Base-by-base conservation (phyloP, 2,329 filamentous ascomycete genomes). In the Stagonosporopsis chrysanthemi region DNA sequence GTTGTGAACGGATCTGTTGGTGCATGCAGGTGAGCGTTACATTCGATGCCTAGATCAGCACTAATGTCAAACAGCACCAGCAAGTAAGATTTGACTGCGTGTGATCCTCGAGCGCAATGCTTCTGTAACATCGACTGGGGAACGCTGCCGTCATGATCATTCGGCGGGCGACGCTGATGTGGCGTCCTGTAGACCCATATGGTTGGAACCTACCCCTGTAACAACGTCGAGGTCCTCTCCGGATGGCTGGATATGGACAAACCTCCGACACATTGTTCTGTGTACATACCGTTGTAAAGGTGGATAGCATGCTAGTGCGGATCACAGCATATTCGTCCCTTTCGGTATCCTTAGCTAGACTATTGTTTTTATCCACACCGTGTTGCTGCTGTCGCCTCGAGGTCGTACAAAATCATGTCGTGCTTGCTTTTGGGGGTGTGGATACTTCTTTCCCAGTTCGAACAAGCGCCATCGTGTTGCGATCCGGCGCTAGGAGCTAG, bases 231-330 rank as follows among this genome's bases (percentile, higher is more conserved):
- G 31, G 19, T 43, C 23, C 35, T 43, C 44, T 42, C 46, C 15
- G 24, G 35, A 42, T 22, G 17, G 35, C 61, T 69, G 31, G 67
- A 59, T 54, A 31, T 42, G n/a, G 33, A 31, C 43, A 67, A 26
- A 40, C 23, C 24, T 44, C 54, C 43, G 54, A 47, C 17, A 28
- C 11, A 33, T 23, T 12, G 24, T 44, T 47, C 36, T 5, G 4
- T 52, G 49, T 57, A 57, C 48, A 57, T 52, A 57, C 26, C 46
- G 39, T 15, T n/a, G 12, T 24, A 6, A 28, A 40, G 19, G 26
- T 15, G 24, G 23, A 19, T 31, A 42, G 47, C 31, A 38, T 44
- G 39, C 11, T 9, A 14, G 42, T 36, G 7, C 15, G 19, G 38
- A 40, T 19, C 19, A 28, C 22, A 26, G 43, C 33, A 38, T 8